A percentile compares a stretch with the other conserved stretches of the same genome.
Conservation (phyloP, 2,329 filamentous ascomycete species). For the Fusarium poae region DNA sequence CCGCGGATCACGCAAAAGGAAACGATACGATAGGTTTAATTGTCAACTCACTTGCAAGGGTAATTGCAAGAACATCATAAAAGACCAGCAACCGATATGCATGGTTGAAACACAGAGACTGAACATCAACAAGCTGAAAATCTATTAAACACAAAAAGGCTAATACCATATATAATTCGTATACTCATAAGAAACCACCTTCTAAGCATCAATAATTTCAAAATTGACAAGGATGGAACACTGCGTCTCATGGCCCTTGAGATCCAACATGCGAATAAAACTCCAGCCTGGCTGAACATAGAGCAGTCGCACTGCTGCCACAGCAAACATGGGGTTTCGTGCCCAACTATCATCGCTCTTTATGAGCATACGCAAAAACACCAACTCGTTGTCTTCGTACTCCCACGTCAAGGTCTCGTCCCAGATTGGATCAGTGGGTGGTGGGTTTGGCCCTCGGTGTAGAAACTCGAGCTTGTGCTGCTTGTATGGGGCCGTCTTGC, state of each 20-base stretch:
- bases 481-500: conserved; percentile 72
- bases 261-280: conserved; percentile 74
- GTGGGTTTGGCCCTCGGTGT: conserved; percentile 69
- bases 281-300: conserved; percentile 71
- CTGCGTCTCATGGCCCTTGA: conserved; percentile 73
- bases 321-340: conserved; percentile 71
- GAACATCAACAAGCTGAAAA: not conserved
- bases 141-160: not conserved
- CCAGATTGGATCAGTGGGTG: conserved; percentile 73
- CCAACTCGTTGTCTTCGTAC: conserved; percentile 74
- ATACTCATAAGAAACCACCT: conserved; percentile 5
- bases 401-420: conserved; percentile 76
- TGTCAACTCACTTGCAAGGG: not conserved
- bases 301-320: conserved; percentile 69
- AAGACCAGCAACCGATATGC: not conserved
- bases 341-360: conserved; percentile 76
- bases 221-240: conserved; percentile 73
- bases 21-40: not conserved
- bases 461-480: conserved; percentile 69
- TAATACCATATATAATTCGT: conserved; percentile 13
- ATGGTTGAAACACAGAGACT: not conserved
- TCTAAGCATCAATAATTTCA: conserved; percentile 61
- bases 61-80: not conserved
- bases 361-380: conserved; percentile 73
- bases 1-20: not conserved